Base-by-base conservation (phyloP, 805 yeast genomes). In the Candida gorgasii region DNA sequence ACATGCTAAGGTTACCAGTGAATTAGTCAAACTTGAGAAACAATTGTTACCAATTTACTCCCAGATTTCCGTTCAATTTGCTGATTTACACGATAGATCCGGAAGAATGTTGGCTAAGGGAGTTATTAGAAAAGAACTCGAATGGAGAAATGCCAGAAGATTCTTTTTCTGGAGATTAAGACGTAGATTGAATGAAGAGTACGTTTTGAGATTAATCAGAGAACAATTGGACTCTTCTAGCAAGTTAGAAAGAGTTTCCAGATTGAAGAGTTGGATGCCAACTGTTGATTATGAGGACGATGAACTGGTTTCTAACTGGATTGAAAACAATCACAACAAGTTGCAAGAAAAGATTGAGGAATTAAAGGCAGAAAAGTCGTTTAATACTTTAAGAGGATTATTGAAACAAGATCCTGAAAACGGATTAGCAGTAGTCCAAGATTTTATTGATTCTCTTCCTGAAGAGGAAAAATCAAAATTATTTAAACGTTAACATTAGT, bases 161-260 rank as follows among this genome's bases (percentile, higher is more conserved):
- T 87, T 78, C 82, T 93, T 93, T 82, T 93, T 88, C 93, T 93
- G 99, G 99, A 84, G 99, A 69, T 79, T 89, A 48, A 87, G 97
- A 73, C 85, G 99, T 71, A 88, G 97, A 66, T 74, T 93, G 66
- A 84, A 86, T 62, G 99, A 93, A 69, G 95, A 88, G 65, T 88
- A 89, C 67, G 73, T 92, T 62, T 72, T 89, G 63, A 82, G 78
- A 65, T 78, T 86, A 60, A 78, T 90, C 52, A 79, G 80, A 41
- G 82, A 79, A 44, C 83, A 80, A 45, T 63, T 86, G 43, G 59
- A 61, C 26, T 72, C 80, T 39, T 75, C 84, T 16, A 72, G 79
- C 14, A 81, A 90, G 65, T 73, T 89, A 46, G 97, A 90, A 67
- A 82, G 84, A 69, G 80, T 84, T 46, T 87, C 97, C 24, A 80